A percentile compares a stretch with the other conserved stretches of the same genome.
These are phyloP conservation scores for Rubia yunnanensis DNA, from an alignment of 257 asterid genomes.

Conservation along the genomic window DNA sequence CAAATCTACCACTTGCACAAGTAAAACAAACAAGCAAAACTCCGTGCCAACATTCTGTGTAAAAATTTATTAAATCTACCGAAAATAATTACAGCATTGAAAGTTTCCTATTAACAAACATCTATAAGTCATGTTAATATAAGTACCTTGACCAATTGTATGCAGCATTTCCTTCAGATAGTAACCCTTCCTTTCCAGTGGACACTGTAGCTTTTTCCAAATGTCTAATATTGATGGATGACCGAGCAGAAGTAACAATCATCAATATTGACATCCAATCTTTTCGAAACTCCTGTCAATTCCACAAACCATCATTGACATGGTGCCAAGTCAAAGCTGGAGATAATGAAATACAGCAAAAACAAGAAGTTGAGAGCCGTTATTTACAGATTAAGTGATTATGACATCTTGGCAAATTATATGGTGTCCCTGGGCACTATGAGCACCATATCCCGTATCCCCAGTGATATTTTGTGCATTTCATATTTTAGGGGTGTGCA, in stretches of 20 bases:
- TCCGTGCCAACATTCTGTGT: not conserved
- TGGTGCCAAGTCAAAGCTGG: not conserved
- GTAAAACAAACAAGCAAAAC: not conserved
- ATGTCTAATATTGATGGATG: conserved; percentile 91
- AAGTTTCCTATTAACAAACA: conserved; percentile 9
- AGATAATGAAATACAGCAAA: not conserved
- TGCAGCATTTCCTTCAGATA: conserved; percentile 96
- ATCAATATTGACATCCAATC: conserved; percentile 92
- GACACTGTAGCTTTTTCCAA: conserved; percentile 98
- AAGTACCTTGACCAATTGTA: conserved; percentile 95
- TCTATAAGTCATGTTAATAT: conserved; percentile 12
- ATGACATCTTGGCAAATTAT: too few species aligned
- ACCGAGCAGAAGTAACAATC: conserved; percentile 97
- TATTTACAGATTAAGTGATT: not conserved
- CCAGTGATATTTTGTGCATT: too few species aligned
- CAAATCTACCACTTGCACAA: not conserved
- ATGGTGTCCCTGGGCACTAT: too few species aligned
- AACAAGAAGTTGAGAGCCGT: not conserved
- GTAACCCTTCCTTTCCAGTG: conserved; percentile 93
- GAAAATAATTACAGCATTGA: not conserved
- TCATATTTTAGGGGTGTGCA: too few species aligned
- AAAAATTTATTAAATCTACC: not conserved
- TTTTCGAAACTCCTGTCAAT: conserved; percentile 69
- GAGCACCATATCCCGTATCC: too few species aligned
- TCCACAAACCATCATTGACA: not conserved